Conservation (phyloP, 140 eudicot genomes). For the Flaveria floridana region DNA sequence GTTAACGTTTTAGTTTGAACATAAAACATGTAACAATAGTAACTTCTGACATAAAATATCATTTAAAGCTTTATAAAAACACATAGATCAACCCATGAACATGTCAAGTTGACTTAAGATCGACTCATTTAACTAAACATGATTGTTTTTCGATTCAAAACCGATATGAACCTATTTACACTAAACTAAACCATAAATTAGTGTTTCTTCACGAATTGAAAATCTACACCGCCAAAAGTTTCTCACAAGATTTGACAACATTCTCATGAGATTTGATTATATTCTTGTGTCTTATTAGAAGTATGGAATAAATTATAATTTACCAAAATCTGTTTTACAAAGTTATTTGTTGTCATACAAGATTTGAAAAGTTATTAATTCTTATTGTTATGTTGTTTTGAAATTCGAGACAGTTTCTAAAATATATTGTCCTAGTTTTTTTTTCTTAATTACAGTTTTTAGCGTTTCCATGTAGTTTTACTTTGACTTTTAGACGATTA, state of each 20-base stretch:
- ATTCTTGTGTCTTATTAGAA: background rate
- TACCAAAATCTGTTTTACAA: background rate
- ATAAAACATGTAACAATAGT: background rate
- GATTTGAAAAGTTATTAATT: no score
- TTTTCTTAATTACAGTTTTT: background rate
- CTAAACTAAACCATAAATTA: background rate
- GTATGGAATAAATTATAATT: background rate
- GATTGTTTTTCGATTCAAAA: background rate
- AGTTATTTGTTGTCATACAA: background rate
- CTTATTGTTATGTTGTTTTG: no score
- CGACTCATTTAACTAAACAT: background rate
- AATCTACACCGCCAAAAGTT: background rate
- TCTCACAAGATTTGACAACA: background rate
- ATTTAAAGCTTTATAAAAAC: background rate
- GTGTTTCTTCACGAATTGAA: background rate
- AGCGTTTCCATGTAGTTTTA: background rate
- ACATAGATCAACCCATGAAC: background rate
- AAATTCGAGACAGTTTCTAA: background rate
- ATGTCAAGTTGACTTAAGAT: background rate
- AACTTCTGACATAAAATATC: background rate
- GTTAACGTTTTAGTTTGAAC: background rate
- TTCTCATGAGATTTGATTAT: slow-evolving; percentile 7
- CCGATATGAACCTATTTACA: background rate
- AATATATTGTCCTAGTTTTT: background rate
- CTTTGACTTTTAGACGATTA: background rate